Conservation (phyloP, 1,284 basidiomycete genomes). For the Omphalotus olearius region DNA sequence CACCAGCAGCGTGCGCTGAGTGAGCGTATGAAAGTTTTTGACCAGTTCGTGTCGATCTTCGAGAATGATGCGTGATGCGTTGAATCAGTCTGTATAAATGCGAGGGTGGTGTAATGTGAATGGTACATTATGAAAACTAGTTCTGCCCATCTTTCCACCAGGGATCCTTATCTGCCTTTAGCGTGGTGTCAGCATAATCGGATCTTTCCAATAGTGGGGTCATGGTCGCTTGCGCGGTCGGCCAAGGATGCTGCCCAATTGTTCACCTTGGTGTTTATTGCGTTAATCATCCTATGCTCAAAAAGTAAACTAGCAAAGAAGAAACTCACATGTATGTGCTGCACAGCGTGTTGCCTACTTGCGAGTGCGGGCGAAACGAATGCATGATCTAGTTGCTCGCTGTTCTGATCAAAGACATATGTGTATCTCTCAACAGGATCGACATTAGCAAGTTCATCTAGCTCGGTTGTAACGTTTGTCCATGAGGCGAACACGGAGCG, state of each 20-base stretch:
- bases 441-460: conserved; percentile 46
- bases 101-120: too few relatives aligned
- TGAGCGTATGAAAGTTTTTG: conserved; percentile 39
- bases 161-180: too few relatives aligned
- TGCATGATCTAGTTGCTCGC: conserved; percentile 54
- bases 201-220: conserved; percentile 50
- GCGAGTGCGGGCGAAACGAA: conserved; percentile 49
- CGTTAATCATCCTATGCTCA: background rate
- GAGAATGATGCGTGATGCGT: conserved; percentile 23
- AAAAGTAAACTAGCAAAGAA: background rate
- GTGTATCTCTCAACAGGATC: conserved; percentile 53
- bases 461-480: conserved; percentile 38
- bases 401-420: conserved; percentile 58
- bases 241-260: conserved; percentile 44
- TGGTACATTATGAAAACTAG: too few relatives aligned
- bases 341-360: conserved; percentile 36
- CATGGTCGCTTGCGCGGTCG: conserved; percentile 51
- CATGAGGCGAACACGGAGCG: conserved; percentile 49
- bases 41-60: conserved; percentile 38
- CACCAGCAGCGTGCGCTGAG: conserved; percentile 28
- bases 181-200: conserved; percentile 33
- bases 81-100: background rate
- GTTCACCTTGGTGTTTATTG: conserved; percentile 31
- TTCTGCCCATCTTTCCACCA: too few relatives aligned
- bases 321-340: conserved; percentile 48